Conservation (phyloP, 495 filamentous ascomycete species). For the Acidiella bohemica region DNA sequence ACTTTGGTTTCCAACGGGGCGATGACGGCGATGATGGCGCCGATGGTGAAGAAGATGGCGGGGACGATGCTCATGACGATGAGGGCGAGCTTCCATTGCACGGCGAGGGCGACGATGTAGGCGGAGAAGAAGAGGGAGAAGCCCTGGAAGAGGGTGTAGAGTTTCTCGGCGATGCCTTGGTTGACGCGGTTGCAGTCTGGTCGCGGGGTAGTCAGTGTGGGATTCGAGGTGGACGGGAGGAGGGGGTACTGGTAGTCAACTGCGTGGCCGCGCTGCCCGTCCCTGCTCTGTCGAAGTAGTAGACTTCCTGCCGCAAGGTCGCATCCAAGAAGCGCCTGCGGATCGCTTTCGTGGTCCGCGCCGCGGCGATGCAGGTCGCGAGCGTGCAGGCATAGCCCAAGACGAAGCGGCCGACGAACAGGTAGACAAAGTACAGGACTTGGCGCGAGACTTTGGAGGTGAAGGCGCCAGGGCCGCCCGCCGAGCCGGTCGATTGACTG, state of each 20-base stretch:
- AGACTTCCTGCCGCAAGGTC: slow-evolving; percentile 12
- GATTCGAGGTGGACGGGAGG: not conserved
- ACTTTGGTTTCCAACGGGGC: slow-evolving; percentile 6
- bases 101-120: slow-evolving; percentile 15
- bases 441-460: slow-evolving; percentile 1
- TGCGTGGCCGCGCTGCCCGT: slow-evolving; percentile 17
- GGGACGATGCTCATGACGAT: slow-evolving; percentile 17
- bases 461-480: slow-evolving; percentile 4
- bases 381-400: slow-evolving; percentile 16
- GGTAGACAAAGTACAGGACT: slow-evolving; percentile 22
- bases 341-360: slow-evolving; percentile 7
- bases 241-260: slow-evolving; percentile 13
- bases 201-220: not conserved
- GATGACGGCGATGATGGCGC: not conserved
- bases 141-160: slow-evolving; percentile 7
- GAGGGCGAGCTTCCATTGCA: slow-evolving; percentile 22
- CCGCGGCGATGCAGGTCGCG: slow-evolving; percentile 13
- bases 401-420: slow-evolving; percentile 19
- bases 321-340: slow-evolving; percentile 9
- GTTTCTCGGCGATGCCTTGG: slow-evolving; percentile 19
- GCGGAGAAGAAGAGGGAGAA: slow-evolving; percentile 19
- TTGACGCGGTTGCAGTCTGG: slow-evolving; percentile 16
- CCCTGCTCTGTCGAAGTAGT: slow-evolving; percentile 10
- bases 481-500: slow-evolving; percentile 1
- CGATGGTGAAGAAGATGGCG: slow-evolving; percentile 8